phyloP scores from a whole-genome alignment of 345 rosid species.

The Eucalyptus caleyi region DNA sequence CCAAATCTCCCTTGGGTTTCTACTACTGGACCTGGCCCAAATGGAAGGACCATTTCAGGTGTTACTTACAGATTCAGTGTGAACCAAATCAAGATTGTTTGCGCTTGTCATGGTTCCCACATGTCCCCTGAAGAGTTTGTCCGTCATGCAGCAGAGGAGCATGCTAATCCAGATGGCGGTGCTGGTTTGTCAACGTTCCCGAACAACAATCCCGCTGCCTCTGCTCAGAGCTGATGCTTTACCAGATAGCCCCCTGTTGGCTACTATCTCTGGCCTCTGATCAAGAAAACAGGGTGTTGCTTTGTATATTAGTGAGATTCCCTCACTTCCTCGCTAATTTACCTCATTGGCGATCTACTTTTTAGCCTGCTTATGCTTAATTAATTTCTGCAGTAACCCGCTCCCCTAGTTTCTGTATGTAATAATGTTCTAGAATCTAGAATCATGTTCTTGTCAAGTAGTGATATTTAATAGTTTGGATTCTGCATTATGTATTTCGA shows the following conservation, averaged over 20 bases:
- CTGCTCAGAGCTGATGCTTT: slow-evolving; percentile 53
- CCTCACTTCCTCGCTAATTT: not conserved
- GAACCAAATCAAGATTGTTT: slow-evolving; percentile 74
- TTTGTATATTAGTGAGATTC: not conserved
- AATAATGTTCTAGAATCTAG: not conserved
- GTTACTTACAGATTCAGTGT: slow-evolving; percentile 69
- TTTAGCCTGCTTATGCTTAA: not conserved
- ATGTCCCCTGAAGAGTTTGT: slow-evolving; percentile 95
- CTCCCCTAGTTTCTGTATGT: not conserved
- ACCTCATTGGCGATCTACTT: not conserved
- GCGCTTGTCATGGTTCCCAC: slow-evolving; percentile 93
- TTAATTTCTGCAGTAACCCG: not conserved
- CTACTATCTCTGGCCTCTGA: not conserved
- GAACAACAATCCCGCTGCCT: slow-evolving; percentile 55
- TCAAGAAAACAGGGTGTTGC: not conserved
- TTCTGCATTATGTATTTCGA: not conserved
- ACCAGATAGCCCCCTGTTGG: not conserved
- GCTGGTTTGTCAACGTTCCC: slow-evolving; percentile 31
- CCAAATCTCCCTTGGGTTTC: slow-evolving; percentile 98
- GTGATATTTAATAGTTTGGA: not conserved
- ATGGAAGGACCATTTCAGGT: slow-evolving; percentile 85
- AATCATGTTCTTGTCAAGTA: not conserved
- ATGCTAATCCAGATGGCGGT: slow-evolving; percentile 32
- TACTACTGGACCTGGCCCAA: slow-evolving; percentile 72
- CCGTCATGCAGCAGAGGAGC: slow-evolving; percentile 73